Base-by-base conservation (phyloP, 2,329 filamentous ascomycete genomes). In the Penicillium sp. region DNA sequence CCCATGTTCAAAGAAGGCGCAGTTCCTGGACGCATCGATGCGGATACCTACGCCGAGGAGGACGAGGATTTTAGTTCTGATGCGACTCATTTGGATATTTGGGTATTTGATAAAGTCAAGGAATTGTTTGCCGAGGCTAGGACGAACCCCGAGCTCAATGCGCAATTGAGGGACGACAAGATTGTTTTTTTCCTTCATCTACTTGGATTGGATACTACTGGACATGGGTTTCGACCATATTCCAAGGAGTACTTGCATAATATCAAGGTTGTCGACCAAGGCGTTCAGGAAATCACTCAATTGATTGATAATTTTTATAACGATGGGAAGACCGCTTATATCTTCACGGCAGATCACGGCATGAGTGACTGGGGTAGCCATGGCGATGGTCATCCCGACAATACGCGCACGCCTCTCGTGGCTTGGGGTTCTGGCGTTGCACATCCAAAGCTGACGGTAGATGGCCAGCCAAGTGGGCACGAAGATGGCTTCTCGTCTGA, bases 341-440 rank as follows among this genome's bases (percentile, higher is more conserved):
- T 99, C 16, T 99, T 99, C 69, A 99, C 95, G 1, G 94, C 94
- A 7, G 94, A 99, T 68, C 94, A 99, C 71, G 94, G 94, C 18
- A 99, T 99, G 94, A 97, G 91, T 68, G 94, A 99, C 73, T 97
- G 89, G 87, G 94, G 95, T n/a, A 97, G 92, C 65, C 95, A 99
- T 71, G 95, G 95, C 38, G 94, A 99, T 71, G 94, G 94, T 7
- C 92, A 99, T 73, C 94, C 94, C 0, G 90, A 99, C 71, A 99
- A 97, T 66, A 99, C 94, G 3, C 84, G 94, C 51, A 99, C 94
- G 0, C 94, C 94, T 0, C 78, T 99, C 30, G 90, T 99, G 63
- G 86, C 83, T 2, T 99, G 94, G 94, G 94, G 94, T 11, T 91
- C 94, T 54, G 94, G 94, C 8, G 84, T 97, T 40, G 91, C 91